Evolutionary conservation across 2,329 filamentous ascomycete genomes (phyloP).

Genomic region (Aspergillus uvarum): DNA sequence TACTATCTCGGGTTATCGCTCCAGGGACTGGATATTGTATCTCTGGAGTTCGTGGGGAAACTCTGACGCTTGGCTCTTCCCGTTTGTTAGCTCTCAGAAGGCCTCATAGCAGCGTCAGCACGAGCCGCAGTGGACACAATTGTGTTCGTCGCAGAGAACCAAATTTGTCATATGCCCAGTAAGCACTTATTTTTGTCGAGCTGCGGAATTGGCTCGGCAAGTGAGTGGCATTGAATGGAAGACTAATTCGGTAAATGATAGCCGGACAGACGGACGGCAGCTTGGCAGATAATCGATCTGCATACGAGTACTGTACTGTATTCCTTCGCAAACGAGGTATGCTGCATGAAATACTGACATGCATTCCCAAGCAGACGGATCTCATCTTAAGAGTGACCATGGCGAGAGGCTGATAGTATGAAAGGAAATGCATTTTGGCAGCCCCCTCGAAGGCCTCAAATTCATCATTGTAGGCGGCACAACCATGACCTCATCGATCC

Average conservation of each 20-base stretch:
- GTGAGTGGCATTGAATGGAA: neutral
- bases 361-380: neutral
- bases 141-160: neutral
- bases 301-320: neutral
- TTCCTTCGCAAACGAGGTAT: neutral
- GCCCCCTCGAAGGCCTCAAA: neutral
- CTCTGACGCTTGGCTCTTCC: neutral
- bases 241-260: neutral
- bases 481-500: neutral
- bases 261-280: conserved; percentile 1
- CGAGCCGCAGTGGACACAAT: neutral
- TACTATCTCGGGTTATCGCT: neutral
- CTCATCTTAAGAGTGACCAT: too few species aligned
- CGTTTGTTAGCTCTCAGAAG: neutral
- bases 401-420: too few species aligned
- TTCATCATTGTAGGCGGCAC: neutral
- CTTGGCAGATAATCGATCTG: conserved; percentile 7
- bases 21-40: neutral
- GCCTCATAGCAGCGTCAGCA: neutral
- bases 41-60: neutral
- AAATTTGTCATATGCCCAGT: neutral
- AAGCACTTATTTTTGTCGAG: neutral
- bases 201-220: too few species aligned
- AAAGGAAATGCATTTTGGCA: neutral
- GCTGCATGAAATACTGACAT: neutral